Base-by-base conservation (phyloP, 768 basidiomycete species). In the Peribolospora baueri region DNA sequence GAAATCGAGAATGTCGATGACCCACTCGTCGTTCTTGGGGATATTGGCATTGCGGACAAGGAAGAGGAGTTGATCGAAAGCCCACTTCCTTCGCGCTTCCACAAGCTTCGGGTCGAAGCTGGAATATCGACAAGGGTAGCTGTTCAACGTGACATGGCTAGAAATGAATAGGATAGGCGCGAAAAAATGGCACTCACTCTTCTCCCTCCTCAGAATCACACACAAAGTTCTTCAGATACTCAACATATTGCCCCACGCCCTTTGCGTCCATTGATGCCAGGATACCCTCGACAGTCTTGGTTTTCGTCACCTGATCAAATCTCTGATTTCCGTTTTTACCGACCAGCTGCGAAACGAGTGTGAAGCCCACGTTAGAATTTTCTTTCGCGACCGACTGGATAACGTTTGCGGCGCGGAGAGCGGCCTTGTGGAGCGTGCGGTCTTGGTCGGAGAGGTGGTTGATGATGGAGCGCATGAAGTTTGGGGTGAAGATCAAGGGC, bases 391-490 rank as follows among this genome's bases (percentile, higher is more conserved):
- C 76, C 3, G 72, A 66, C 61, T 84, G 83, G 10, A 97, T 77
- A 61, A 80, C 77, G 41, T 75, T 73, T 5, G 78, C 82, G 84
- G 37, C 9, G 50, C 5, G 42, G 43, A 39, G n/a, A 25, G 25
- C 85, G 13, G 81, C 80, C 67, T 85, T 88, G 70, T 91, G 84
- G 49, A 97, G 69, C 65, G 87, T 82, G 52, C 87, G 76, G 66
- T 95, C 90, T 48, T 74, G 74, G 54, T 84, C 80, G 0, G 85
- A 82, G 25, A 98, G 73, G 66, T 97, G 88, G 65, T 91, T 91
- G 57, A 91, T 90, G 85, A 90, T 91, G 43, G 81, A 81, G 43
- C 87, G 80, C 82, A 95, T 88, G 63, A 93, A 84, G 66, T 93
- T 88, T 62, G 81, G 81, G 14, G 84, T 90, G 66, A 98, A 88